Base-by-base conservation (phyloP, 352 stramenopile species). In the Phytophthora cryptogea region DNA sequence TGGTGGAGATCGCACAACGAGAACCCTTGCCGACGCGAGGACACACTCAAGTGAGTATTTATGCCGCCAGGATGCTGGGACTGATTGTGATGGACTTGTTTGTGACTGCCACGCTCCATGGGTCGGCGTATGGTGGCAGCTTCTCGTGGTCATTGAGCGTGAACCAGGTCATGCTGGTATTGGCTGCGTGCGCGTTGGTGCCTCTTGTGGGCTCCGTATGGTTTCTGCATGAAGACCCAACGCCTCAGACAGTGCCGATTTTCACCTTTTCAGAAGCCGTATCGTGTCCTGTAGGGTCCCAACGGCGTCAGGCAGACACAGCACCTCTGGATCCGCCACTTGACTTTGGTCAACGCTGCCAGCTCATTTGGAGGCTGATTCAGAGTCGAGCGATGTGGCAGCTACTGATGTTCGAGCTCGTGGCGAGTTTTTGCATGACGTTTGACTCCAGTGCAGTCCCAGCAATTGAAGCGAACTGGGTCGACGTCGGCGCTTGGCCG, bases 361-460 rank as follows among this genome's bases (percentile, higher is more conserved):
- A 63, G 0, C 65, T 89, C 17, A 59, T 90, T 63, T 93, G 80
- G 81, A 70, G 60, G 41, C 75, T 92, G 7, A 37, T 77, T 4
- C 83, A 91, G 51, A 78, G 77, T 28, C 83, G 80, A 16, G 80
- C 68, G 2, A 79, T 95, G 65, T 95, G 82, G 80, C 84, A 92
- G 37, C 65, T 92, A 11, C 47, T 95, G 23, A 66, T 80, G 32
- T 95, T 92, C 42, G 63, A 87, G 35, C 67, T 91, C 26, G 33
- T 89, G 4, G 71, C 75, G 8, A 74, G 63, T 27, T 84, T 95
- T 52, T 88, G 76, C 32, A 53, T 79, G 16, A 71, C 66, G 13
- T 78, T 90, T 37, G 58, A 70, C 27, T 88, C 80, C 8, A 79
- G 60, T 6, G 80, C 80, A 14, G 63, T 51, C 8, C 42, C 75